Percentiles rank a stretch among this genome's conserved stretches.
Evolutionary conservation across 2,329 filamentous ascomycete species (phyloP).

Genomic region (Stemphylium lycopersici): DNA sequence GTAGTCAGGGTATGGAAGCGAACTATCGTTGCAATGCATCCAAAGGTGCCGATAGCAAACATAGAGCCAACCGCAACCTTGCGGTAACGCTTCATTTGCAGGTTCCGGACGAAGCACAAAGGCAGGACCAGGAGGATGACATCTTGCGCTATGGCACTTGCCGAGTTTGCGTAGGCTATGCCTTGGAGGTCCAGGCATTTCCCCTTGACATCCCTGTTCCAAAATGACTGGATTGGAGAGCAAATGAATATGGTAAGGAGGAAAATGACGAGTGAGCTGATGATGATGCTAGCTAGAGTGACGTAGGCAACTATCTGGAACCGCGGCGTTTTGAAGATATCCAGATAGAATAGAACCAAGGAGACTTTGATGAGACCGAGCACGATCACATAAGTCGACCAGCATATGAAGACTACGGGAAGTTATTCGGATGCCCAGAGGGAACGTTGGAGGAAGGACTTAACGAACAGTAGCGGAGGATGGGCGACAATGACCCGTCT

Average conservation of each 20-base stretch:
- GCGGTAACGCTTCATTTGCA: conserved; percentile 29
- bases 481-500: conserved; percentile 12
- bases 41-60: conserved; percentile 37
- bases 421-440: neutral
- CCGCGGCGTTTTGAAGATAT: conserved; percentile 31
- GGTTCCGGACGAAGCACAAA: conserved; percentile 25
- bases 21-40: conserved; percentile 35
- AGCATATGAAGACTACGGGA: conserved; percentile 25
- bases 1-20: conserved; percentile 28
- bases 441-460: neutral
- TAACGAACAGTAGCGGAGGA: conserved; percentile 20
- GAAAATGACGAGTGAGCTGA: conserved; percentile 24
- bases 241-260: conserved; percentile 32
- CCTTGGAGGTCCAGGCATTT: conserved; percentile 30
- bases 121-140: conserved; percentile 33
- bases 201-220: conserved; percentile 35
- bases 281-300: conserved; percentile 22
- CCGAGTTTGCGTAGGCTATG: conserved; percentile 32
- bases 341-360: conserved; percentile 35
- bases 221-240: conserved; percentile 31
- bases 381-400: conserved; percentile 26
- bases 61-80: conserved; percentile 34
- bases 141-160: conserved; percentile 33
- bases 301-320: conserved; percentile 25
- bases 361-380: conserved; percentile 36